Evolutionary conservation across 2,329 filamentous ascomycete species (phyloP), one percentile per base, ranked within the genome.

Genomic region (Tolypocladium nubicola): DNA sequence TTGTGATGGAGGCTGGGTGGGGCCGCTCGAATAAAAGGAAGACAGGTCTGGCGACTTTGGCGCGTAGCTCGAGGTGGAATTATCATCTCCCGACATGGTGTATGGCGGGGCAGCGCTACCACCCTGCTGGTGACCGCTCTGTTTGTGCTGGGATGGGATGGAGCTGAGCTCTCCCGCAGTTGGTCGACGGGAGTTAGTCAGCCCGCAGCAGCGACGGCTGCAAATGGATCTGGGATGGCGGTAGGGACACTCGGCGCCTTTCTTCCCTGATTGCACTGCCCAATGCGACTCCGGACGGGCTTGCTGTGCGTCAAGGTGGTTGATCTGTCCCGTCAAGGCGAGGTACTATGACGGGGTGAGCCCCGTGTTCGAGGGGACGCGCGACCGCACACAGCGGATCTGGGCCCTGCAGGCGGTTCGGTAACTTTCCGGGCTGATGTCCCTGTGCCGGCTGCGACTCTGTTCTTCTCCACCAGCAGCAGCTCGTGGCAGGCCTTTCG

Each of bases 31-130:
- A 64, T 76, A 79, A 69, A 83, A 77, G 59, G 77, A 81, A 59
- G 80, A 82, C 62, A 83, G 76, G 73, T 83, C 80, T 66, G 81
- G 81, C 64, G 80, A 83, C 69, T 77, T 80, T 63, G 81, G 81
- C 63, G 77, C 79, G 72, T 83, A 83, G 60, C 70, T 73, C 26
- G 65, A 64, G 14, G 61, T 43, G 62, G 71, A 57, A 58, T 62
- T 73, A 65, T 79, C 76, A 67, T 75, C 73, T 63, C 73, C 75
- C 74, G 81, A 81, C 73, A 72, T 75, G 68, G 64, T 68, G 56
- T 47, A 52, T 49, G 43, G 23, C 43, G 53, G 53, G 53, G 53
- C 53, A 30, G 30, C 47, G 53, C 30, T 30, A 13, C 16, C 43
- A 26, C 54, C 33, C 52, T 53, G 43, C 50, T 57, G 21, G 43